These are phyloP conservation scores for Penstemon barbatus DNA, from an alignment of 257 asterid genomes.

Conservation along the genomic window DNA sequence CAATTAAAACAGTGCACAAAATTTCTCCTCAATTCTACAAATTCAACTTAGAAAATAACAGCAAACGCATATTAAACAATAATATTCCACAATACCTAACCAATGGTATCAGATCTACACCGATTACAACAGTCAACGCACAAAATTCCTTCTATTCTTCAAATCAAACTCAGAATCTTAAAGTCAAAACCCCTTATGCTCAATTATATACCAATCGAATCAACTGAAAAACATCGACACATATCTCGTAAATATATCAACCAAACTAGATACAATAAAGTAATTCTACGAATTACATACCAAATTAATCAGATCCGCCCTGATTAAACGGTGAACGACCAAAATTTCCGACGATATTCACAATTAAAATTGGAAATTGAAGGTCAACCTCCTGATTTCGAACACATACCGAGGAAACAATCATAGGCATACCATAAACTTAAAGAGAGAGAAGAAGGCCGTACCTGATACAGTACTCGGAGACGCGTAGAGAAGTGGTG, in stretches of 20 bases:
- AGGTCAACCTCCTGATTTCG: conserved; percentile 18
- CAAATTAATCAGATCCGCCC: conserved; percentile 22
- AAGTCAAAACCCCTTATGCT: neutral
- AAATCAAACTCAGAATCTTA: conserved; percentile 20
- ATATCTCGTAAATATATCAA: neutral
- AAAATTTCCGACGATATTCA: conserved; percentile 10
- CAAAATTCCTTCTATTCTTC: conserved; percentile 2
- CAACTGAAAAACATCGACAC: neutral
- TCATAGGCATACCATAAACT: neutral
- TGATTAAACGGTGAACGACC: conserved; percentile 18
- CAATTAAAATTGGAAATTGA: conserved; percentile 14
- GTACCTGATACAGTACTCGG: conserved; percentile 34
- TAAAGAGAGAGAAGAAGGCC: conserved; percentile 22
- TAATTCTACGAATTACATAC: conserved; percentile 17
- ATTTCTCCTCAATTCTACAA: neutral
- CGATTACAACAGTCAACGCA: conserved; percentile 22
- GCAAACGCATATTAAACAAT: neutral
- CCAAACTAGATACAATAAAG: neutral
- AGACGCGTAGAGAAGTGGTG: conserved; percentile 38
- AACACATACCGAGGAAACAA: conserved; percentile 7
- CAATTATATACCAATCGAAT: neutral
- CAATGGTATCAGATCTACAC: conserved; percentile 17
- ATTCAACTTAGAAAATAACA: neutral
- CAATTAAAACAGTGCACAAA: neutral
- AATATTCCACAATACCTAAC: neutral